Evolutionary conservation across 805 yeast species (phyloP).

Genomic region (Cyberlindnera americana): DNA sequence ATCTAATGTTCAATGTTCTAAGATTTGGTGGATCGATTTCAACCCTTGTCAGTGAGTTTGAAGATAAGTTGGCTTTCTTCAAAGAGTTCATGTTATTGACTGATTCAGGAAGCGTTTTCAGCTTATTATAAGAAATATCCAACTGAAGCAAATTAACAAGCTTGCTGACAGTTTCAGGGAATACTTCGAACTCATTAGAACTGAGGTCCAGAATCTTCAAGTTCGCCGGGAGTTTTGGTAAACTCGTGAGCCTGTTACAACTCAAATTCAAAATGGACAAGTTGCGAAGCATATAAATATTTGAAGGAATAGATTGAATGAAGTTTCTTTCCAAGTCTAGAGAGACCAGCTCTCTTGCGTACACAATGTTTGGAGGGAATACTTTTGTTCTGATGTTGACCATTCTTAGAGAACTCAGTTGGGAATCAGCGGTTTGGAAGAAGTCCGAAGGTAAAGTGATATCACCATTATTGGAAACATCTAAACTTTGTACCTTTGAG

Average conservation of each 20-base stretch:
- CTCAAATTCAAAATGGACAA: conserved; percentile 62
- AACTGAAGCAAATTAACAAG: conserved; percentile 58
- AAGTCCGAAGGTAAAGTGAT: conserved; percentile 81
- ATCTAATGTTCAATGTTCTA: conserved; percentile 72
- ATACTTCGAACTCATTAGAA: conserved; percentile 63
- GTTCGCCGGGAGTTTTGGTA: conserved; percentile 57
- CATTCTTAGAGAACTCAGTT: conserved; percentile 62
- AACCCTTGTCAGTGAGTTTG: conserved; percentile 51
- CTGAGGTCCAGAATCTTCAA: conserved; percentile 67
- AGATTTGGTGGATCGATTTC: conserved; percentile 47
- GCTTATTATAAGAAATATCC: conserved; percentile 79
- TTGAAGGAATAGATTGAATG: conserved; percentile 56
- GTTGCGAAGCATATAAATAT: conserved; percentile 49
- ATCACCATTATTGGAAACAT: conserved; percentile 84
- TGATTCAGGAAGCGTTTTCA: conserved; percentile 56
- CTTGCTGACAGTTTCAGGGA: conserved; percentile 64
- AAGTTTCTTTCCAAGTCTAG: conserved; percentile 79
- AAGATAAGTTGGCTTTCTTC: conserved; percentile 68
- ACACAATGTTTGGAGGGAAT: conserved; percentile 71
- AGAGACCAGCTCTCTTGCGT: conserved; percentile 61
- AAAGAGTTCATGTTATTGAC: conserved; percentile 58
- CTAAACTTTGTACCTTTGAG: conserved; percentile 73
- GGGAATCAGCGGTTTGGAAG: conserved; percentile 70
- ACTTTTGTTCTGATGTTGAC: conserved; percentile 68
- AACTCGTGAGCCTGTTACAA: conserved; percentile 63